A percentile compares a stretch with the other conserved stretches of the same genome.
Evolutionary conservation across 768 basidiomycete genomes (phyloP).

Genomic region (Mrakia gelida): DNA sequence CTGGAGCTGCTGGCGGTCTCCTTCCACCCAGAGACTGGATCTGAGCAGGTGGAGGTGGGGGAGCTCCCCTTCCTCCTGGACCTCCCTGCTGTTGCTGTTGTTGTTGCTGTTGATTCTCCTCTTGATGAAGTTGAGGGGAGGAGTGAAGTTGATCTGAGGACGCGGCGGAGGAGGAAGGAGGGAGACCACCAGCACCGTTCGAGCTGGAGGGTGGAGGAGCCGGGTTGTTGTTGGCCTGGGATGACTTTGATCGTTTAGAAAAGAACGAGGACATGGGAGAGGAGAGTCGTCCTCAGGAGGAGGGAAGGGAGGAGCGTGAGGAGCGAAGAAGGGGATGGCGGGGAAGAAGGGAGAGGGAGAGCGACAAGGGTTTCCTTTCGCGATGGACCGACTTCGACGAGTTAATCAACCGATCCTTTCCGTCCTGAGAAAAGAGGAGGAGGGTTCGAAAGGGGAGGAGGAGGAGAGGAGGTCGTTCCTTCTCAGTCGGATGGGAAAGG

Average conservation of each 20-base stretch:
- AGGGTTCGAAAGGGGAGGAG: too few species aligned
- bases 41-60: conserved; percentile 16
- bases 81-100: conserved; percentile 6
- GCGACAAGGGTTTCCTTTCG: neutral
- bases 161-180: neutral
- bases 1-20: conserved; percentile 17
- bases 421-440: too few species aligned
- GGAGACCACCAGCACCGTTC: neutral
- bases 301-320: neutral
- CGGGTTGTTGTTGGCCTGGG: neutral
- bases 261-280: neutral
- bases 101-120: conserved; percentile 25
- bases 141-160: neutral
- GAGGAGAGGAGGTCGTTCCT: too few species aligned
- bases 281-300: neutral
- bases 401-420: too few species aligned
- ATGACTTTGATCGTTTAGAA: neutral
- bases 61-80: neutral
- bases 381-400: neutral
- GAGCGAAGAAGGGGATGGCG: neutral
- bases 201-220: neutral
- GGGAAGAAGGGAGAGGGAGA: neutral
- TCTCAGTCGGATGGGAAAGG: too few species aligned
- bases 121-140: neutral
- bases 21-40: neutral